Evolutionary conservation across 768 basidiomycete genomes (phyloP).

Genomic region (Leucocoprinus leucothites): DNA sequence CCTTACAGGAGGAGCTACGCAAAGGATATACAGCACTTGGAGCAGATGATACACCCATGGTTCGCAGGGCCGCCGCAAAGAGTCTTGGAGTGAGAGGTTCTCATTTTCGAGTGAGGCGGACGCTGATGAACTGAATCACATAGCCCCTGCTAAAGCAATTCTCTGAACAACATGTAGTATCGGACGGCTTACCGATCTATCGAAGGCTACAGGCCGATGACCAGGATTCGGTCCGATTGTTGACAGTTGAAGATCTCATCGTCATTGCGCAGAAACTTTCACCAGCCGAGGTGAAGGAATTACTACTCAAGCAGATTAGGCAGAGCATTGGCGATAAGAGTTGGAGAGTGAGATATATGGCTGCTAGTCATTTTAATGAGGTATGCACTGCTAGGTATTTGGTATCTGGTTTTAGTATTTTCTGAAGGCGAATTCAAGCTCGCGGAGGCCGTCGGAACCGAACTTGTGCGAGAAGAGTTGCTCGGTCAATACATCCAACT

Average conservation of each 20-base stretch:
- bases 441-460: conserved; percentile 85
- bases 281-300: conserved; percentile 88
- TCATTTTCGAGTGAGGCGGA: neutral
- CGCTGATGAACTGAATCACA: conserved; percentile 16
- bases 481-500: conserved; percentile 91
- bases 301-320: conserved; percentile 84
- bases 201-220: conserved; percentile 93
- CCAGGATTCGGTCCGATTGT: conserved; percentile 93
- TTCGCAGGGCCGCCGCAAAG: conserved; percentile 92
- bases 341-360: conserved; percentile 99
- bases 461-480: conserved; percentile 90
- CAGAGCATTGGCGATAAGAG: conserved; percentile 92
- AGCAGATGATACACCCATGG: conserved; percentile 98
- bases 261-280: conserved; percentile 83
- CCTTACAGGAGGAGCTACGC: conserved; percentile 83
- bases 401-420: neutral
- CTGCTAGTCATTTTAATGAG: conserved; percentile 95
- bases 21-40: conserved; percentile 81
- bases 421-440: conserved; percentile 44
- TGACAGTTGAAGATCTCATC: conserved; percentile 96
- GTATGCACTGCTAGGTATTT: conserved; percentile 33
- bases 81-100: conserved; percentile 81
- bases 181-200: conserved; percentile 90
- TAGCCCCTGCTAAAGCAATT: conserved; percentile 81
- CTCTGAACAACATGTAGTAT: conserved; percentile 74